Evolutionary conservation across 192 early-diverging fungal genomes (phyloP).

Genomic region (Entomortierella lignicola): DNA sequence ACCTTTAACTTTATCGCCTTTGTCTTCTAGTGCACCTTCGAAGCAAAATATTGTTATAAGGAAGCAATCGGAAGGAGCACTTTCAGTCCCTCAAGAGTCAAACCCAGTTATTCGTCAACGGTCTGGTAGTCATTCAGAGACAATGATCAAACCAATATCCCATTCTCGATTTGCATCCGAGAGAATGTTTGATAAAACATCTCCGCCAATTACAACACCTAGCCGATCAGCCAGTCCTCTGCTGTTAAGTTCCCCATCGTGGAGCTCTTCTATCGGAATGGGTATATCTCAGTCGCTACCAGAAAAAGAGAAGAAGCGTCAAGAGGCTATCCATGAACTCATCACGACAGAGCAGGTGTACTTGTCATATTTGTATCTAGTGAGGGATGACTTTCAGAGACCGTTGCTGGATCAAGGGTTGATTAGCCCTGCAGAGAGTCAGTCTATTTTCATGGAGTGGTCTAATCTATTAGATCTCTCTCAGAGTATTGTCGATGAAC

Average conservation of each 20-base stretch:
- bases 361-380: constrained; percentile 77
- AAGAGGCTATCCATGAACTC: constrained; percentile 86
- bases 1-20: background rate
- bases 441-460: constrained; percentile 86
- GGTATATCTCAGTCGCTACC: constrained; percentile 56
- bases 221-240: constrained; percentile 23
- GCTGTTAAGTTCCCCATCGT: constrained; percentile 27
- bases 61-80: constrained; percentile 34
- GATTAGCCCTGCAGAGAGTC: constrained; percentile 67
- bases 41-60: background rate
- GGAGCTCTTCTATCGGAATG: constrained; percentile 64
- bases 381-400: constrained; percentile 74
- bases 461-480: constrained; percentile 77
- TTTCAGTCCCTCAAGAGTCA: constrained; percentile 14
- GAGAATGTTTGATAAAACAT: background rate
- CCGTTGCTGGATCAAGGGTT: constrained; percentile 63
- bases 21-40: constrained; percentile 27
- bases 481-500: constrained; percentile 73
- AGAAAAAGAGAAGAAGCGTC: constrained; percentile 76
- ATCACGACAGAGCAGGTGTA: constrained; percentile 83
- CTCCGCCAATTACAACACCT: background rate
- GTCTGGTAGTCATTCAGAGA: constrained; percentile 40
- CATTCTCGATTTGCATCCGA: constrained; percentile 20
- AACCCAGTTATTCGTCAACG: constrained; percentile 12
- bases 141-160: background rate